Evolutionary conservation across 148 eudicot species (phyloP), one percentile per base, ranked within the genome.

Genomic region (Arbutus unedo): DNA sequence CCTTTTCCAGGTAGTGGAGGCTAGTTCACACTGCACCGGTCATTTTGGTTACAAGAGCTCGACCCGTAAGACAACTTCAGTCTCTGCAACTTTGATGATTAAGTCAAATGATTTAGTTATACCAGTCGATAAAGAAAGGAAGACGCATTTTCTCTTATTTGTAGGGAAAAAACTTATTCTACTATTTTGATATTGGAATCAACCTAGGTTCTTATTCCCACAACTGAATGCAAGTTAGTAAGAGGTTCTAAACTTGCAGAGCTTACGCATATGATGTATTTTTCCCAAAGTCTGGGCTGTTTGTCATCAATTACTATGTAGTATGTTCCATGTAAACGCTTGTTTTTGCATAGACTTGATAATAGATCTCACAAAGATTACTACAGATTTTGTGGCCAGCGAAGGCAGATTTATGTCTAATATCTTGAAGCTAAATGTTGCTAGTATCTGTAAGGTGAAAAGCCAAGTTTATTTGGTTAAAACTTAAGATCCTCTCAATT

Each of bases 21-120:
- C 94, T 57, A 90, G 99, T 86, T 89, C 89, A 51, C 95, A 91
- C 78, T 90, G 93, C 86, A 79, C 87, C 73, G 59, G 59, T 67
- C 91, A 87, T 84, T 91, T 96, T 83, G 98, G 97, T 73, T 93
- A 88, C 86, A 80, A 87, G 59, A 88, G 86, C 38, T 47, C 88
- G 54, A 77, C 92, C 43, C 85, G 99, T 96, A 91, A 89, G 98
- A 85, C 56, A 3, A 23, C 53, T 10, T 64, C n/a, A 16, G 50
- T 62, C 50, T 77, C 25, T 43, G 49, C 50, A 19, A 56, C 80
- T 77, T 56, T 77, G 67, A 41, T 45, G 60, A 23, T 68, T 21
- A 43, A 15, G 44, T 72, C 23, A 57, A 45, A 54, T 57, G 41
- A 25, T 76, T 76, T 19, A 74, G 14, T 49, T 49, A n/a, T 6